Conservation (phyloP, 2,329 filamentous ascomycete species). For the Xylariaceae sp. region DNA sequence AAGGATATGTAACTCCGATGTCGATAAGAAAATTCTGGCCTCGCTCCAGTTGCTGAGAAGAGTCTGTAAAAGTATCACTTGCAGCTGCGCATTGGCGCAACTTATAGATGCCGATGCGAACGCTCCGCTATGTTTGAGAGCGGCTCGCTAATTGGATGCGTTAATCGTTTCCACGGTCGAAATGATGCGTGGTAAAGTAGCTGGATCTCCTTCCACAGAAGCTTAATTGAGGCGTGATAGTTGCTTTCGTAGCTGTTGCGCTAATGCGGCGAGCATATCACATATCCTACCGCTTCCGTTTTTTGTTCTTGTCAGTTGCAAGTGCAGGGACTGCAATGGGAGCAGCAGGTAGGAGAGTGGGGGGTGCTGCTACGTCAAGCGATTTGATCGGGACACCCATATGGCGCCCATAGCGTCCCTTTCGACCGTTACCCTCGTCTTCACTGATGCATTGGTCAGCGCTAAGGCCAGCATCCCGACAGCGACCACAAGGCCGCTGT, state of each 20-base stretch:
- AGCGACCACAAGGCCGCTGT: constrained; percentile 91
- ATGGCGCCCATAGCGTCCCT: constrained; percentile 83
- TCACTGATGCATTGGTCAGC: constrained; percentile 96
- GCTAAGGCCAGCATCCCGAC: constrained; percentile 92
- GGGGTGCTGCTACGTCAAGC: constrained; percentile 52
- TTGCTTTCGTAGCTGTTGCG: not conserved
- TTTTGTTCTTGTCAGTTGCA: constrained; percentile 62
- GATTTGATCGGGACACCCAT: constrained; percentile 71
- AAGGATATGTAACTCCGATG: constrained; percentile 32
- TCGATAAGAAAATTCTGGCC: constrained; percentile 29
- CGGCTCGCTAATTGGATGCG: not conserved
- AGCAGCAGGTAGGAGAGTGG: constrained; percentile 46
- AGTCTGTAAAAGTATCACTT: constrained; percentile 21
- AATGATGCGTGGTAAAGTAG: constrained; percentile 10
- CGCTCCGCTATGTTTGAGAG: not conserved
- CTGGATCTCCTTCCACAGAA: constrained; percentile 3
- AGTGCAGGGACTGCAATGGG: constrained; percentile 53
- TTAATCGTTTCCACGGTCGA: constrained; percentile 3
- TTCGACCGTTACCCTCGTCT: constrained; percentile 95
- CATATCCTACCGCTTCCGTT: constrained; percentile 60
- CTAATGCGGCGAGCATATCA: constrained; percentile 4
- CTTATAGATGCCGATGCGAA: not conserved
- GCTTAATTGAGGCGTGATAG: not conserved
- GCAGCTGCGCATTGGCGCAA: constrained; percentile 10
- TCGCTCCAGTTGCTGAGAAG: constrained; percentile 17